A percentile compares a stretch with the other conserved stretches of the same genome.
These are phyloP conservation scores for Leptographium wingfieldii DNA, from an alignment of 2,329 filamentous ascomycete genomes.

Conservation along the genomic window DNA sequence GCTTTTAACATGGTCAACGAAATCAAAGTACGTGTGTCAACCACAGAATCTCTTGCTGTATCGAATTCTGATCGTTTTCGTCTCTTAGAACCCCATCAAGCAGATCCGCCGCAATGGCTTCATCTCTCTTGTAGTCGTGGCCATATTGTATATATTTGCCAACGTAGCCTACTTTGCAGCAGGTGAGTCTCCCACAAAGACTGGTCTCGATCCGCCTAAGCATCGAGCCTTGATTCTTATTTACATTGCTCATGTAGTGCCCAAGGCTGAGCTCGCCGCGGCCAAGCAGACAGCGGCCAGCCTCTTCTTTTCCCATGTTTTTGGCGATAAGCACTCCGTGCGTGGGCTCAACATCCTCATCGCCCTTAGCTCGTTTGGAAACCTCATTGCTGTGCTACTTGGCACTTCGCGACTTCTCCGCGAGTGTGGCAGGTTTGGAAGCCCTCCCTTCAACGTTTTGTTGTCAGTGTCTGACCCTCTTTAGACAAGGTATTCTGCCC, in stretches of 20 bases:
- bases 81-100: slow-evolving; percentile 38
- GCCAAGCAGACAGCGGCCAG: slow-evolving; percentile 41
- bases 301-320: slow-evolving; percentile 46
- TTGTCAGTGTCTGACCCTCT: not conserved
- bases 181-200: not conserved
- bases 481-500: slow-evolving; percentile 42
- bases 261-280: slow-evolving; percentile 28
- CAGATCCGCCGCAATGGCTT: slow-evolving; percentile 38
- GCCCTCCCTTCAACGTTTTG: not conserved
- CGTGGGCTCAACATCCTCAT: slow-evolving; percentile 44
- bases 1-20: slow-evolving; percentile 50
- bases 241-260: not conserved
- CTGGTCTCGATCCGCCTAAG: not conserved
- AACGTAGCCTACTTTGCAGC: slow-evolving; percentile 50
- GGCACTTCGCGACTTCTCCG: slow-evolving; percentile 44
- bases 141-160: slow-evolving; percentile 41
- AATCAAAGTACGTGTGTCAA: slow-evolving; percentile 20
- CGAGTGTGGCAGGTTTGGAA: slow-evolving; percentile 37
- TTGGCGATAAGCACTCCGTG: slow-evolving; percentile 34
- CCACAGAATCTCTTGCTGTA: not conserved
- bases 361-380: slow-evolving; percentile 44
- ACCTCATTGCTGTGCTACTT: slow-evolving; percentile 41
- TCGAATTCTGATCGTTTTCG: not conserved
- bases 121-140: slow-evolving; percentile 35
- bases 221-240: not conserved